Percentiles rank a stretch among this genome's conserved stretches.
phyloP scores from a whole-genome alignment of 257 asterid species.

The Capsicum baccatum region DNA sequence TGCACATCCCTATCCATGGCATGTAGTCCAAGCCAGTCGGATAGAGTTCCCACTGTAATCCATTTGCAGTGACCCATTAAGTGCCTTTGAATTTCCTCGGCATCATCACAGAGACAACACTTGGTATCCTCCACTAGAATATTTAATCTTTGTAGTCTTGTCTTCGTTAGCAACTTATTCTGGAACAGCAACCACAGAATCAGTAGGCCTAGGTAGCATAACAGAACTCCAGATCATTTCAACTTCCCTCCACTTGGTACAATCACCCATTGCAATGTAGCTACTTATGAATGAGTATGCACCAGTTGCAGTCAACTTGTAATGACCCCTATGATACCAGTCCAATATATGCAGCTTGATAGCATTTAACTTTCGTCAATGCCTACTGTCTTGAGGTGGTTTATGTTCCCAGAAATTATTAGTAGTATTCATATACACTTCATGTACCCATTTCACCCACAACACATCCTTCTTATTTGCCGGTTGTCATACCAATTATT shows the following conservation, averaged over 20 bases:
- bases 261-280: not conserved
- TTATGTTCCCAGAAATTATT: not conserved
- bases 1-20: not conserved
- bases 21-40: not conserved
- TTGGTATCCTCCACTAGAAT: too few relatives aligned
- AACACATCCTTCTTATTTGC: not conserved
- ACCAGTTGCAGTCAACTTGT: too few relatives aligned
- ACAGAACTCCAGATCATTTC: not conserved
- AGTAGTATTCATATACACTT: not conserved
- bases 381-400: not conserved
- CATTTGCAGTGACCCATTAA: not conserved
- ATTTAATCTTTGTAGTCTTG: too few relatives aligned
- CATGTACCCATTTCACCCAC: not conserved
- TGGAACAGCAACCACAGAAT: not conserved
- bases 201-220: not conserved
- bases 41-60: not conserved
- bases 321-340: not conserved
- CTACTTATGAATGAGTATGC: too few relatives aligned
- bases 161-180: too few relatives aligned
- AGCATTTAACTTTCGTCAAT: not conserved
- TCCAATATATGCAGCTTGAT: not conserved
- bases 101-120: not conserved
- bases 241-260: not conserved
- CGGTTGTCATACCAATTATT: not conserved
- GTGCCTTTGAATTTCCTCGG: not conserved